Evolutionary conservation across 2,329 filamentous ascomycete genomes (phyloP), one percentile per base, ranked within the genome.

Genomic region (Aspergillus neoniger): DNA sequence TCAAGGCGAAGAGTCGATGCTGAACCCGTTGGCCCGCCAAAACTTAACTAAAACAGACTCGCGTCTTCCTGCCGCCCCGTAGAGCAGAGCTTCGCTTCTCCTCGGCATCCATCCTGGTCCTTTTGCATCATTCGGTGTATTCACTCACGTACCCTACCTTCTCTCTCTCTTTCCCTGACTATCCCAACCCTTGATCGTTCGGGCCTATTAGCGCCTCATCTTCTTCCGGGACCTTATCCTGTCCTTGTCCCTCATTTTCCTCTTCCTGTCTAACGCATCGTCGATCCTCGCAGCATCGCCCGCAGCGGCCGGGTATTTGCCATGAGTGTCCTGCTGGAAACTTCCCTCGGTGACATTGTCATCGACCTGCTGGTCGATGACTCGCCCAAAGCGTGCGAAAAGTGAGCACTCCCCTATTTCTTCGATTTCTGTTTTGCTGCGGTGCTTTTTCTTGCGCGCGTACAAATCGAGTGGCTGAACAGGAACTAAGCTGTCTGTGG

Each of bases 281-380:
- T 65, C 58, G 61, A 67, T 64, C 57, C 51, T 59, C 47, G 50
- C 60, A 53, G 30, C 2, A 47, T 57, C 55, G 55, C 61, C 49
- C 55, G 54, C 59, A 62, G 57, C 49, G 52, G 57, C 61, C 47
- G 43, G 55, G 55, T 58, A 53, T 64, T 32, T 65, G 67, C 58
- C 55, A 98, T 98, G 94, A 96, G 92, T 64, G 94, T 96, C 58
- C 85, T 98, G 30, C 83, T 99, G 54, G 94, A 99, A 80, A 97
- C 95, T 36, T 96, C 90, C 60, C 86, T 89, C 1, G 94, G 94
- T 72, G 95, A 99, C 77, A 90, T 99, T 72, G 94, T 96, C 66
- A 92, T 98, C 70, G 94, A 99, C 76, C 84, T 99, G 23, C 82
- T 96, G 63, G 88, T 95, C 55, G 91, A 96, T 68, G 91, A 94